Evolutionary conservation across 2,329 filamentous ascomycete genomes (phyloP).

Genomic region (Dactylellina leptospora): DNA sequence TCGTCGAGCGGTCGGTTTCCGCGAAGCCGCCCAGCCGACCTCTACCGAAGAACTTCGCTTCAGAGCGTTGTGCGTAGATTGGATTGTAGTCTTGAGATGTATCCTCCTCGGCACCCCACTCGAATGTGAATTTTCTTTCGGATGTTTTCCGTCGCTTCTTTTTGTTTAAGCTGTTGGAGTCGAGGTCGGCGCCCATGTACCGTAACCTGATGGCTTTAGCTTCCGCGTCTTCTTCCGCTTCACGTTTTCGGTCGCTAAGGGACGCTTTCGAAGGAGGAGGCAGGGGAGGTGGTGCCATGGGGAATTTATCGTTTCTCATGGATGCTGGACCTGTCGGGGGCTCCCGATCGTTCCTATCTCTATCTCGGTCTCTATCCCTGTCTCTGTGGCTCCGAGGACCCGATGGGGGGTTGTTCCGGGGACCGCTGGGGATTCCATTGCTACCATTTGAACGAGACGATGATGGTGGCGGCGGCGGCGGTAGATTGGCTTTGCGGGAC

Average conservation of each 20-base stretch:
- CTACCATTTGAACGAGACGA: conserved; percentile 52
- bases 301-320: conserved; percentile 58
- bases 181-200: conserved; percentile 91
- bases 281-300: conserved; percentile 44
- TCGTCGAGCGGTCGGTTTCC: conserved; percentile 62
- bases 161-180: conserved; percentile 84
- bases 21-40: conserved; percentile 74
- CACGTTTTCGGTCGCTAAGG: conserved; percentile 55
- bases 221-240: conserved; percentile 70
- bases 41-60: conserved; percentile 75
- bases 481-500: conserved; percentile 42
- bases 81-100: conserved; percentile 85
- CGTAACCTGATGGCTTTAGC: conserved; percentile 77
- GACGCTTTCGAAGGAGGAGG: conserved; percentile 58
- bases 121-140: conserved; percentile 98
- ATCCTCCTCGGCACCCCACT: conserved; percentile 95
- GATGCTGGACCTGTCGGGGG: conserved; percentile 57
- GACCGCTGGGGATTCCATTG: conserved; percentile 52
- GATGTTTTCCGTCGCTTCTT: conserved; percentile 94
- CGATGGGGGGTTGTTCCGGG: conserved; percentile 44
- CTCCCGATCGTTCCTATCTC: conserved; percentile 41
- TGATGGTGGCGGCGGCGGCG: conserved; percentile 17
- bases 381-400: conserved; percentile 56
- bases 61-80: conserved; percentile 74
- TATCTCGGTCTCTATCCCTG: conserved; percentile 54